A percentile compares a stretch with the other conserved stretches of the same genome.
Conservation (phyloP, 1,284 basidiomycete species). For the Tilletia indica region DNA sequence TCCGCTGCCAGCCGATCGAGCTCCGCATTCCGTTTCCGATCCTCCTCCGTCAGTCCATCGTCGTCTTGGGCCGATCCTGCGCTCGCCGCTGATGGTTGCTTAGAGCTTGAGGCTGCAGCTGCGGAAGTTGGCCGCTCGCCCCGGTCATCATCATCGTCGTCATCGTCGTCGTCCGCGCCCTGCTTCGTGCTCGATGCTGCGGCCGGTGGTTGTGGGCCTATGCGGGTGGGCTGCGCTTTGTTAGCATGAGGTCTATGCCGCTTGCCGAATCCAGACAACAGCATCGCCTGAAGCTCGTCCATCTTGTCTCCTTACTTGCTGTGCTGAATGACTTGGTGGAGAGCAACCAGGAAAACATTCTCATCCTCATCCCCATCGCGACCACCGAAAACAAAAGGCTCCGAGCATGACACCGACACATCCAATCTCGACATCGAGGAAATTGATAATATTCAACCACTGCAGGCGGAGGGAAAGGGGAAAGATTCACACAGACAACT, state of each 20-base stretch:
- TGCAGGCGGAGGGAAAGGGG: not conserved
- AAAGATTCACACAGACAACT: not conserved
- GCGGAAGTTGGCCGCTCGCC: no score
- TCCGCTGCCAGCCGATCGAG: conserved; percentile 25
- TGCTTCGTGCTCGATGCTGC: not conserved
- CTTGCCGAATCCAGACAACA: conserved; percentile 48
- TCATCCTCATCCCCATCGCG: not conserved
- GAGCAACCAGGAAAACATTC: no score
- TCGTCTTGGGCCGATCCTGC: conserved; percentile 25
- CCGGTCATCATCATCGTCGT: conserved; percentile 5
- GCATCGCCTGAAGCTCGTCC: conserved; percentile 53
- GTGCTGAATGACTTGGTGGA: not conserved
- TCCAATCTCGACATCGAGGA: conserved; percentile 1
- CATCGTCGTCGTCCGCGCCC: conserved; percentile 22
- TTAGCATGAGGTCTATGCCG: not conserved
- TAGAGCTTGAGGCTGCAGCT: not conserved
- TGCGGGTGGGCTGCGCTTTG: not conserved
- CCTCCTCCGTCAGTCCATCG: conserved; percentile 43
- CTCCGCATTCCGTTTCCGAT: conserved; percentile 32
- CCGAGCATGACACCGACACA: not conserved
- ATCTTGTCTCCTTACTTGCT: conserved; percentile 24
- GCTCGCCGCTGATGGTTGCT: not conserved
- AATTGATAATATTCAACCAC: not conserved
- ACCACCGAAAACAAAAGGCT: conserved; percentile 8
- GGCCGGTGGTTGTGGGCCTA: conserved; percentile 4